Evolutionary conservation across 331 rosid species (phyloP), one percentile per base, ranked within the genome.

Genomic region (Stylosanthes scabra): DNA sequence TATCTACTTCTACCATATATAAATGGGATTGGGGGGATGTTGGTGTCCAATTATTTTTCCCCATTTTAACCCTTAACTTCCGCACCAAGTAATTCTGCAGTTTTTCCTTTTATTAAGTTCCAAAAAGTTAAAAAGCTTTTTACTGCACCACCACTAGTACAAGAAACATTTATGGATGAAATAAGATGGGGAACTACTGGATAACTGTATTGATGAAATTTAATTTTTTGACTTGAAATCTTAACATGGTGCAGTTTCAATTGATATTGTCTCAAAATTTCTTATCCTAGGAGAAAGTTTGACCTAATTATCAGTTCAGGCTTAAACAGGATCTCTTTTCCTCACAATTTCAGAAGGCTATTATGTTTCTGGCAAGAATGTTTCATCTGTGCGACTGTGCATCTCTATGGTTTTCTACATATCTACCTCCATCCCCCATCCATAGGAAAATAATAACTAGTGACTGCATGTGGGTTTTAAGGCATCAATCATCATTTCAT

Each of bases 181-280:
- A 25, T 56, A 41, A 46, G 51, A 20, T 5, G 15, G 15, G 57
- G 14, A 55, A 45, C 12, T 41, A 20, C 60, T 73, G 46, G 49
- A 59, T 50, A 59, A 16, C 13, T 46, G 45, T 51, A 31, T 59
- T 65, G 6, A 29, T 41, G n/a, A 13, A 11, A 39, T 40, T 47
- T 78, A 8, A 49, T 31, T 46, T 11, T 66, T 59, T 68, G 31
- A 50, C 46, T 60, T 7, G 56, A 50, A 31, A 31, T 40, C 47
- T 31, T 28, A 68, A 72, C 46, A 4, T 27, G 29, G 12, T 59
- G 55, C 34, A 58, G 40, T 51, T 72, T 27, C 28, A 42, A 13
- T 54, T 74, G 44, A 34, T 63, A 52, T 76, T 41, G 25, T 27
- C 54, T 34, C 55, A 29, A 78, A 78, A 11, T 14, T 44, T 37